phyloP scores from a whole-genome alignment of 2,329 filamentous ascomycete species.

The Gnomoniopsis smithogilvyi region DNA sequence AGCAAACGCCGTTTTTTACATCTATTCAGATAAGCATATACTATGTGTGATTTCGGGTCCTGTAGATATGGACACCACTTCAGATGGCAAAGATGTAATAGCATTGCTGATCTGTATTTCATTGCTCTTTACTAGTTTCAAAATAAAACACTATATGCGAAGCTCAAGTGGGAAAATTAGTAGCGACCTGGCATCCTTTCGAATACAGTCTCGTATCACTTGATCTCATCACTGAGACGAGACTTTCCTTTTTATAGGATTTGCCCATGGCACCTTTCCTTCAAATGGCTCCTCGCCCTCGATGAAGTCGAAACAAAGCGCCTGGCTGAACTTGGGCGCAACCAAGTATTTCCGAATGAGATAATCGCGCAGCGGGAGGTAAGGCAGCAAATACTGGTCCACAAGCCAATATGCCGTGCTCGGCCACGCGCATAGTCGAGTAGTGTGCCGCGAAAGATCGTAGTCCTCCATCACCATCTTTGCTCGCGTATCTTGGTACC shows the following conservation, averaged over 20 bases:
- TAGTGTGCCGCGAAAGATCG: constrained; percentile 17
- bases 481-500: constrained; percentile 20
- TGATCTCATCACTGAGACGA: background rate
- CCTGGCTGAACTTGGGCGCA: constrained; percentile 14
- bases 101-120: no score
- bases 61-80: no score
- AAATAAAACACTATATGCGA: no score
- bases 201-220: background rate
- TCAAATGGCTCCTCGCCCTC: constrained; percentile 18
- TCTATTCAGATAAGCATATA: no score
- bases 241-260: background rate
- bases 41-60: no score
- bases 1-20: no score
- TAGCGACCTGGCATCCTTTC: background rate
- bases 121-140: no score
- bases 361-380: background rate
- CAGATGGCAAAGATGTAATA: no score
- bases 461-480: constrained; percentile 17
- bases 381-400: constrained; percentile 19
- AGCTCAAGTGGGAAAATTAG: no score
- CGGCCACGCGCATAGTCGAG: constrained; percentile 22
- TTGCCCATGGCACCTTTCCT: constrained; percentile 17
- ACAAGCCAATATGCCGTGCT: constrained; percentile 24
- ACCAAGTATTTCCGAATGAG: constrained; percentile 2
- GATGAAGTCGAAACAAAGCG: constrained; percentile 22